Evolutionary conservation across 2,329 filamentous ascomycete genomes (phyloP), one percentile per base, ranked within the genome.

Genomic region (Penicillium sp.): DNA sequence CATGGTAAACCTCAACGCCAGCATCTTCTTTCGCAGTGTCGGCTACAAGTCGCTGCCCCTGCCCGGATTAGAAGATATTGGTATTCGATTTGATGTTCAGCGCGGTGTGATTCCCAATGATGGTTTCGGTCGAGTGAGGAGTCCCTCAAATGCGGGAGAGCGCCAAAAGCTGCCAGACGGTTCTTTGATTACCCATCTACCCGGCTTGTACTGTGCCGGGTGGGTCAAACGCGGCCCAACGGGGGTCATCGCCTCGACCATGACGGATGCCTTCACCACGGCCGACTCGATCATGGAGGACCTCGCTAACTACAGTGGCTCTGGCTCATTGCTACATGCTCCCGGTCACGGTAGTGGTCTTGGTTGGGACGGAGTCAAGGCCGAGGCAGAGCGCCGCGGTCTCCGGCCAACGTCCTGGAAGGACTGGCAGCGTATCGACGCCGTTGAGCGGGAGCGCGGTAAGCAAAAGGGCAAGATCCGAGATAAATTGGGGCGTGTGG

Each of bases 181-280:
- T 53, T 63, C 78, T 46, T 62, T 76, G 58, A 72, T 79, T 55
- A 64, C 76, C 58, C 66, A 82, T 69, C 64, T 88, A 0, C 83
- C 86, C 0, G 90, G 92, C 0, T 72, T 96, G 25, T 99, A 99
- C 73, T 95, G 91, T 59, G 89, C 92, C 14, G 94, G 94, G 0
- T 99, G 94, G 94, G 91, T 96, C 9, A 97, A 97, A 75, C 83
- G 88, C 31, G 94, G 94, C 0, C 92, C 94, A 0, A 96, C 91
- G 0, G 94, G 94, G 2, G 92, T 97, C 3, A 99, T 99, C 69
- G 92, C 92, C 1, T 91, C 87, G 27, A 99, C 94, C 0, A 95
- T 99, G 90, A 84, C 88, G 53, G 94, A 99, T 69, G 92, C 94
- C 0, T 99, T 97, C 64, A 81, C 83, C 8, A 96, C 91, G 0